Conservation (phyloP, 306 rosid genomes). For the Casuarina cunninghamiana region DNA sequence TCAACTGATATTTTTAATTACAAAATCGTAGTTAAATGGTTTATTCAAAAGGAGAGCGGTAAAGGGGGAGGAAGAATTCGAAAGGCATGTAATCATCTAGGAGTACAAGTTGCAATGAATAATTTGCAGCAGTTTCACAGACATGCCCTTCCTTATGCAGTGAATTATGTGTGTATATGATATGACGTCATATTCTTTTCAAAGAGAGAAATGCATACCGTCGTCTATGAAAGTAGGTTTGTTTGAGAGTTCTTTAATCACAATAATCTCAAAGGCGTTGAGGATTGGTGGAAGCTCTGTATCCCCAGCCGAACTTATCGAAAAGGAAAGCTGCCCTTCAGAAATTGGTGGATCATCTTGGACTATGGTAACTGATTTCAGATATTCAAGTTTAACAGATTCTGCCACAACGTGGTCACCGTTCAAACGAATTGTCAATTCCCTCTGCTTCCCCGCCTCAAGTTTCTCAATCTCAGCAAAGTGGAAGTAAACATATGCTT, state of each 20-base stretch:
- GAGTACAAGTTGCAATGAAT: too few relatives aligned
- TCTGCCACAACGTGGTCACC: neutral
- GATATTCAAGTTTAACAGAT: slow-evolving; percentile 31
- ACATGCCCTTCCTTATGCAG: too few relatives aligned
- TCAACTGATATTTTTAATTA: slow-evolving; percentile 9
- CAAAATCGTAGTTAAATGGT: neutral
- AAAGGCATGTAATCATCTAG: too few relatives aligned
- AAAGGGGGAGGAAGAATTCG: too few relatives aligned
- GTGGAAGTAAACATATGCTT: too few relatives aligned
- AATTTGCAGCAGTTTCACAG: too few relatives aligned
- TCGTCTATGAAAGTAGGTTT: slow-evolving; percentile 11
- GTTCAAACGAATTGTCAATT: slow-evolving; percentile 29
- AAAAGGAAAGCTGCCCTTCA: neutral
- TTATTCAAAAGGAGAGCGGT: too few relatives aligned
- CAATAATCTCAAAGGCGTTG: slow-evolving; percentile 47
- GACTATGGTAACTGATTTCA: slow-evolving; percentile 11
- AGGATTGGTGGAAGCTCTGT: slow-evolving; percentile 51
- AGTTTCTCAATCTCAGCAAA: too few relatives aligned
- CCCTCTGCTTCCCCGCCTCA: slow-evolving; percentile 28
- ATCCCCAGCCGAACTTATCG: neutral
- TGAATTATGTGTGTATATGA: too few relatives aligned
- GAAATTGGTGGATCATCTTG: neutral
- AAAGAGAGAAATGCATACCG: neutral
- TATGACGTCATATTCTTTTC: too few relatives aligned
- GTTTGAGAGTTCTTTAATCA: neutral